Evolutionary conservation across 2,329 filamentous ascomycete species (phyloP), one percentile per base, ranked within the genome.

Genomic region (Juglanconis juglandina): DNA sequence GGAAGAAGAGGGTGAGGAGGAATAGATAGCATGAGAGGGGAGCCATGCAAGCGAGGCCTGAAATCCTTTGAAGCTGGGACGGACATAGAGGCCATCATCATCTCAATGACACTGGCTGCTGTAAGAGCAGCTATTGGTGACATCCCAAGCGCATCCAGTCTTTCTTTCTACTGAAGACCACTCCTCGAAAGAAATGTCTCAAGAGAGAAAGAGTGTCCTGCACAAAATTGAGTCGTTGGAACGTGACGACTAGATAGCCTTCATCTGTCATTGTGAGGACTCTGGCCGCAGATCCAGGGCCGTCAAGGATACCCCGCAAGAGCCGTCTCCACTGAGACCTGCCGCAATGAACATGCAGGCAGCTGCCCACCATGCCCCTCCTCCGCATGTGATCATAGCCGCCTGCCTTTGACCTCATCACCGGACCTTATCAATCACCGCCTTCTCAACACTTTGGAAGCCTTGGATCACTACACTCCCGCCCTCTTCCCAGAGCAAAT

Each of bases 1-100:
- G 24, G 76, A 79, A 47, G 76, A 75, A 6, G 72, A 72, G 32
- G 68, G 61, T 1, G 61, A 47, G 2, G 53, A 59, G 6, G 48
- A 58, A 50, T 24, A 24, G 24, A 24, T 24, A 24, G 24, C 24
- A 24, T 24, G 24, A 24, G 24, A 24, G 24, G 24, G 35, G 35
- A 39, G 10, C 4, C 39, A 42, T 9, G 39, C 39, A 42, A 14
- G 10, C 39, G n/a, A 14, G 24, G 24, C 24, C 24, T 24, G 24
- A 24, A 24, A 24, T 24, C 24, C 24, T 24, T 2, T 24, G 24
- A 24, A 24, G 24, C 24, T 24, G 24, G 24, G 24, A 24, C 24
- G 24, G 24, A 24, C 24, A 24, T 24, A 24, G 24, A 24, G 24
- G 24, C 24, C 24, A 24, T 24, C 24, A 24, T 2, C 24, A 24